Base-by-base conservation (phyloP, 1,284 basidiomycete genomes). In the Ganoderma resinaceum region DNA sequence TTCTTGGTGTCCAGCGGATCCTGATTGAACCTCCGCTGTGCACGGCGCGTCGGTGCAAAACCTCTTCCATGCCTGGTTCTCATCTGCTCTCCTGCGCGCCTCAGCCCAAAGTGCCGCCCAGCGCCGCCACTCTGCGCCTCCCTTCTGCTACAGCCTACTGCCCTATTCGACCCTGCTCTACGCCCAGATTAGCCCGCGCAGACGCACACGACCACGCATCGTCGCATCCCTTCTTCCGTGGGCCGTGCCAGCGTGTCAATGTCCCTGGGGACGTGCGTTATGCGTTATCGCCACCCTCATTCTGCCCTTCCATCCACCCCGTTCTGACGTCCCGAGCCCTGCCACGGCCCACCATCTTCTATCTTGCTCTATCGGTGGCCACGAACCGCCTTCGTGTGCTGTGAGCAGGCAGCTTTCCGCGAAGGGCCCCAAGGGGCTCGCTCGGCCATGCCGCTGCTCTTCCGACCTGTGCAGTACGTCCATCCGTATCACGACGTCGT, bases 1-100 rank as follows among this genome's bases (percentile, higher is more conserved):
- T 43, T 58, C 53, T 58, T 64, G 33, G 55, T 42, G 53, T 58
- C 33, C 53, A n/a, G 37, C 52, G 38, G 62, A 57, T 63, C 37
- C 26, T 53, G n/a, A 26, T 37, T 14, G 52, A 11, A 55, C 40
- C 52, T 63, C 62, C 62, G 62, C 62, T 53, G 62, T 55, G 35
- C 49, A 57, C 62, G 62, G 62, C 60, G 62, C 60, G 42, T 26
- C 46, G 46, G 46, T 23, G 46, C 23, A 26, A 42, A 42, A 46
- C 23, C 60, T 61, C 60, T 61, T 61, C 60, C 60, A 42, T 43
- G 42, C 23, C 46, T 49, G 46, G 46, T 49, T 49, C 46, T 23
- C 43, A 46, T 46, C 43, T 26, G 23, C 14, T 26, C 60, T 42
- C 23, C 42, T 40, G 60, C 60, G 38, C 42, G 9, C 40, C 42